A percentile compares a stretch with the other conserved stretches of the same genome.
Evolutionary conservation across 2,329 filamentous ascomycete species (phyloP).

Genomic region (Pseudonectria buxi): DNA sequence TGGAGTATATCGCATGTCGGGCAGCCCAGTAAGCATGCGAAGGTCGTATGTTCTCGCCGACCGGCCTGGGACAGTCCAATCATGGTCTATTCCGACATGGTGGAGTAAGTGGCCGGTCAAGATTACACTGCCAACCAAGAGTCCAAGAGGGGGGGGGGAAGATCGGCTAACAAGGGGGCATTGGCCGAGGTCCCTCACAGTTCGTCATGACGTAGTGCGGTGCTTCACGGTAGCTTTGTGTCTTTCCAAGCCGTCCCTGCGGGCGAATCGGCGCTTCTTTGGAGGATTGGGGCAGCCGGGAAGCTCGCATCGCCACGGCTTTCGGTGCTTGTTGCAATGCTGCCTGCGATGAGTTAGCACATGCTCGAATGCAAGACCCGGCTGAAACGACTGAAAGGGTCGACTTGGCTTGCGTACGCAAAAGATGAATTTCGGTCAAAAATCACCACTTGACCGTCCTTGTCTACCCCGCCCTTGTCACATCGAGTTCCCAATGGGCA

Average conservation of each 20-base stretch:
- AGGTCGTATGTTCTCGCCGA: conserved; percentile 8
- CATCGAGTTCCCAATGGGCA: conserved; percentile 31
- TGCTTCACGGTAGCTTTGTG: conserved; percentile 36
- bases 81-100: conserved; percentile 12
- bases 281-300: conserved; percentile 34
- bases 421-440: conserved; percentile 38
- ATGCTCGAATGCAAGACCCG: conserved; percentile 2
- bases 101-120: conserved; percentile 19
- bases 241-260: conserved; percentile 35
- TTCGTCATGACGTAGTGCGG: conserved; percentile 23
- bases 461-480: conserved; percentile 35
- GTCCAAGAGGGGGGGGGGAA: no score
- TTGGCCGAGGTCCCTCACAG: conserved; percentile 7
- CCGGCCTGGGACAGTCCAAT: conserved; percentile 16
- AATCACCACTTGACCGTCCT: conserved; percentile 29
- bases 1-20: conserved; percentile 12
- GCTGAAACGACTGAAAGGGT: conserved; percentile 4
- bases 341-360: conserved; percentile 26
- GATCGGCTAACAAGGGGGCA: conserved; percentile 10
- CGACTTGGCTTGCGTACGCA: conserved; percentile 22
- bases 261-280: conserved; percentile 35
- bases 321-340: conserved; percentile 37
- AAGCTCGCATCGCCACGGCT: conserved; percentile 34
- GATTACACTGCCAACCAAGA: conserved; percentile 6
- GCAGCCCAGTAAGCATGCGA: conserved; percentile 3